A percentile compares a stretch with the other conserved stretches of the same genome.
phyloP scores from a whole-genome alignment of 179 eudicot genomes.

The Silene noctiflora region DNA sequence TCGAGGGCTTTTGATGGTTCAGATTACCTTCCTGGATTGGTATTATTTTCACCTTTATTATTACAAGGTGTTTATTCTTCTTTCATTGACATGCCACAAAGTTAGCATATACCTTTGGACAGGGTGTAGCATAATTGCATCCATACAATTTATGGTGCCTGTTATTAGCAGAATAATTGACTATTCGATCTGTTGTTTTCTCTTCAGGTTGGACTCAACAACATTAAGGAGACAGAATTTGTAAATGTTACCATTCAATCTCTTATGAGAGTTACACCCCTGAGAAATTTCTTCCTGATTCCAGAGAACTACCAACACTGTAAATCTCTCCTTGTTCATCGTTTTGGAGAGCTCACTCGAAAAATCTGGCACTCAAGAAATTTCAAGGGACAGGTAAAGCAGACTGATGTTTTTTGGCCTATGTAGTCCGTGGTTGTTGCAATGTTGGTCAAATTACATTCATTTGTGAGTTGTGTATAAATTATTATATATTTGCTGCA shows the following conservation, averaged over 20 bases:
- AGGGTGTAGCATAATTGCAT: no score
- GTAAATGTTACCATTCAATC: conserved; percentile 93
- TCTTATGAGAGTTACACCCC: conserved; percentile 90
- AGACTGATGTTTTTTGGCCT: conserved; percentile 13
- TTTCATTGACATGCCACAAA: no score
- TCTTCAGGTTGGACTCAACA: conserved; percentile 83
- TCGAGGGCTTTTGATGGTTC: conserved; percentile 99
- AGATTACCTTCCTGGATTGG: conserved; percentile 97
- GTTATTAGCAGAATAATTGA: no score
- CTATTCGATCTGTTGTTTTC: background rate
- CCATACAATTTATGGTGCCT: no score
- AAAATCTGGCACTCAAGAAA: conserved; percentile 95
- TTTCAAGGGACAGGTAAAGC: conserved; percentile 89
- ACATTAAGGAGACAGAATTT: conserved; percentile 87
- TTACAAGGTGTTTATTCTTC: no score
- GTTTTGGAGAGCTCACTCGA: conserved; percentile 91
- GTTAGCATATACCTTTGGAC: no score
- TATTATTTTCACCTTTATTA: conserved; percentile 22
- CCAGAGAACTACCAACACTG: conserved; percentile 82
- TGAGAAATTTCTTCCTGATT: conserved; percentile 88
- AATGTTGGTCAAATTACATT: no score
- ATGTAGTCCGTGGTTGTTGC: no score
- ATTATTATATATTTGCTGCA: conserved; percentile 26
- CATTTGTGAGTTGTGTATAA: no score
- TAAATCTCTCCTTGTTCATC: conserved; percentile 79